Conservation (phyloP, 2,329 filamentous ascomycete species). For the Calcarisporium arbuscula region DNA sequence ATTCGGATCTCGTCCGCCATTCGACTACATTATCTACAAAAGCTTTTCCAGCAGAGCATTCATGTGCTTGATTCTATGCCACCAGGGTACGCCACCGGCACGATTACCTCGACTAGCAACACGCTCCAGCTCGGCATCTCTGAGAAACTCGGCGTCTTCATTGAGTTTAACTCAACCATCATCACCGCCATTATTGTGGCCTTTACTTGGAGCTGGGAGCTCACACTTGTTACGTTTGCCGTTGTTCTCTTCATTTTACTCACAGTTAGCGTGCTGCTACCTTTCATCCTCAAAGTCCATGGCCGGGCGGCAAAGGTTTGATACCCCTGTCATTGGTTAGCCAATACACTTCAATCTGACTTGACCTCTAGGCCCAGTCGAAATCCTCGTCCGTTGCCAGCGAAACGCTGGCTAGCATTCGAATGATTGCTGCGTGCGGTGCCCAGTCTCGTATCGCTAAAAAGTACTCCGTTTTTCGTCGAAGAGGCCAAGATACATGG, state of each 20-base stretch:
- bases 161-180: constrained; percentile 50
- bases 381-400: constrained; percentile 54
- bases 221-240: constrained; percentile 53
- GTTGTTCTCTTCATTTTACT: constrained; percentile 50
- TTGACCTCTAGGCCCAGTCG: constrained; percentile 36
- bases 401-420: constrained; percentile 52
- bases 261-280: constrained; percentile 41
- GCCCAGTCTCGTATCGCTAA: constrained; percentile 48
- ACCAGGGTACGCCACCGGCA: constrained; percentile 53
- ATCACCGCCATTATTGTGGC: constrained; percentile 47
- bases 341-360: background rate
- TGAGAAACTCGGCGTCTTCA: constrained; percentile 53
- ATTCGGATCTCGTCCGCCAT: constrained; percentile 56
- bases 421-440: constrained; percentile 58
- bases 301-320: constrained; percentile 36
- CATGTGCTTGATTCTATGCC: constrained; percentile 62
- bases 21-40: constrained; percentile 57
- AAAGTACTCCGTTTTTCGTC: constrained; percentile 49
- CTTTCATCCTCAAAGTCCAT: constrained; percentile 49
- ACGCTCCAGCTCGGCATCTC: constrained; percentile 59
- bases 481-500: constrained; percentile 46
- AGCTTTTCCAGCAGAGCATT: constrained; percentile 59
- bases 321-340: constrained; percentile 6
- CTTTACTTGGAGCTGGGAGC: constrained; percentile 50
- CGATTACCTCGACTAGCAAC: constrained; percentile 59